Evolutionary conservation across 768 basidiomycete genomes (phyloP).

Genomic region (Collybia mongolica): DNA sequence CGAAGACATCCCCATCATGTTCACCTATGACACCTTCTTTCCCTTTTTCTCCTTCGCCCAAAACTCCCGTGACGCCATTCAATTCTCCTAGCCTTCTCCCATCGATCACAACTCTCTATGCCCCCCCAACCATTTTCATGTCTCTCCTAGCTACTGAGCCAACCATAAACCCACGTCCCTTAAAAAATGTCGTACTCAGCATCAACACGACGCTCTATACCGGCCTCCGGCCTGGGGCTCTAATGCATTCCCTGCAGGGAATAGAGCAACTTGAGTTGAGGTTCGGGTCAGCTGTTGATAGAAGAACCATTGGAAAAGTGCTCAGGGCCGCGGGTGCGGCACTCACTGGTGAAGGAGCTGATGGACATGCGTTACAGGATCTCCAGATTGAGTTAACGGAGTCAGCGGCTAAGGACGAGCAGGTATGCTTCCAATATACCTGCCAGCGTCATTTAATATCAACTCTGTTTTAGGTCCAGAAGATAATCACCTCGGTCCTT

Average conservation of each 20-base stretch:
- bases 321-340: slow-evolving; percentile 38
- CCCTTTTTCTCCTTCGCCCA: slow-evolving; percentile 8
- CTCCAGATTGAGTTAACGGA: slow-evolving; percentile 30
- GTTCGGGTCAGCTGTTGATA: slow-evolving; percentile 40
- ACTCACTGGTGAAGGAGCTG: slow-evolving; percentile 21
- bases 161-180: slow-evolving; percentile 18
- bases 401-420: slow-evolving; percentile 25
- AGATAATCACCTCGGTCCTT: slow-evolving; percentile 35
- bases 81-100: slow-evolving; percentile 38
- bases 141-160: slow-evolving; percentile 19
- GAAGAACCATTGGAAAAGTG: slow-evolving; percentile 44
- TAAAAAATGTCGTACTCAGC: slow-evolving; percentile 33
- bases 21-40: slow-evolving; percentile 7
- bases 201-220: slow-evolving; percentile 44
- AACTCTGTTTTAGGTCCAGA: slow-evolving; percentile 27
- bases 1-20: slow-evolving; percentile 6
- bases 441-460: not conserved
- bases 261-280: slow-evolving; percentile 28
- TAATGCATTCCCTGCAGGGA: slow-evolving; percentile 34
- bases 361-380: slow-evolving; percentile 18
- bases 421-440: slow-evolving; percentile 23
- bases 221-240: slow-evolving; percentile 41
- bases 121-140: slow-evolving; percentile 30
- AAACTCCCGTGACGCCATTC: slow-evolving; percentile 18
- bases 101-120: slow-evolving; percentile 33